These are phyloP conservation scores for Acer saccharum DNA, from an alignment of 345 rosid genomes.

Conservation along the genomic window DNA sequence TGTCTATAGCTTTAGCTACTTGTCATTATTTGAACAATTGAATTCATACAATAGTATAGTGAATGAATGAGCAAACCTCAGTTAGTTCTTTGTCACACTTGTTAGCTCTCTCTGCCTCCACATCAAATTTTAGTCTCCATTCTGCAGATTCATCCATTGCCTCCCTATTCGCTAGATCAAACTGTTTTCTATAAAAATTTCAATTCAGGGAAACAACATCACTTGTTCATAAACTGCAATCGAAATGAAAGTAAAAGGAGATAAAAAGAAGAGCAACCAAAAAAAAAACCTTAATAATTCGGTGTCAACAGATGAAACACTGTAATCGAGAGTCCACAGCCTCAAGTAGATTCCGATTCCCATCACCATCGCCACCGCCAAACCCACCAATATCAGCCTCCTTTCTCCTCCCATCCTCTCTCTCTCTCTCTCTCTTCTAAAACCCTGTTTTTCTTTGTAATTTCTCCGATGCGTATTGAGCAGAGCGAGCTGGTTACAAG, in stretches of 20 bases:
- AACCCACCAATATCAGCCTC: slow-evolving; percentile 47
- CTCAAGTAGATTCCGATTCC: slow-evolving; percentile 67
- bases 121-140: slow-evolving; percentile 81
- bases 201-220: background rate
- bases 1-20: no score
- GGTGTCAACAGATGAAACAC: slow-evolving; percentile 61
- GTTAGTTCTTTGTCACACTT: slow-evolving; percentile 59
- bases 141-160: slow-evolving; percentile 98
- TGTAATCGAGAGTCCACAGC: slow-evolving; percentile 81
- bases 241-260: background rate
- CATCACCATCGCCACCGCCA: slow-evolving; percentile 53
- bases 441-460: background rate
- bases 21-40: background rate
- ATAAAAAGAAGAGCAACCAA: background rate
- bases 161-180: slow-evolving; percentile 88
- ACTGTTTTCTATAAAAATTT: slow-evolving; percentile 61
- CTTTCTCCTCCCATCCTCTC: slow-evolving; percentile 50
- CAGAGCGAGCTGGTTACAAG: background rate
- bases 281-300: slow-evolving; percentile 63
- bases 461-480: background rate
- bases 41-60: background rate
- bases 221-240: background rate
- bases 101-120: slow-evolving; percentile 58
- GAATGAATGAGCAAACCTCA: slow-evolving; percentile 40
- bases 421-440: background rate